Evolutionary conservation across 805 yeast genomes (phyloP), one percentile per base, ranked within the genome.

Genomic region (Diddensiella santjacobensis): DNA sequence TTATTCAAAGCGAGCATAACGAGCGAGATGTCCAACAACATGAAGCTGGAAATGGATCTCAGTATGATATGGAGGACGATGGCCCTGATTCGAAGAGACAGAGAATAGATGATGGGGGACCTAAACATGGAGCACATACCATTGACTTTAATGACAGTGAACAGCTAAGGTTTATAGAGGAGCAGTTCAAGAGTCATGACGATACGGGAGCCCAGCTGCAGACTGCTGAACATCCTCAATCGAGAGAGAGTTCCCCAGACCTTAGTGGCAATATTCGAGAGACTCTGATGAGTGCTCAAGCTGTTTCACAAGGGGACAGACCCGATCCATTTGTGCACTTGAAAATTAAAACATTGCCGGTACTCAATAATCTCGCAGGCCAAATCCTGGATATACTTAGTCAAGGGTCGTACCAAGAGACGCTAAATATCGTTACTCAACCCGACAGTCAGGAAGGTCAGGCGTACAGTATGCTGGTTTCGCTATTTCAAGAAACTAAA

Each of bases 301-400:
- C 47, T 17, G 15, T 35, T 19, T 4, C 35, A 31, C 29, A 17
- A 13, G 8, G 5, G 29, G 3, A 40, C 20, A 10, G 39, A 11
- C 33, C 37, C 3, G 26, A 24, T 31, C 44, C 36, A 31, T 22
- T 26, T 18, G 33, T 33, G 15, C 30, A 13, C 29, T 29, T 31
- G 22, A 38, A 31, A 19, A 41, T 47, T 10, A 46, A 49, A 20
- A 43, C 59, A 15, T 48, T 89, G 37, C 90, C 95, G 0, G 77
- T 87, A 1, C 67, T 90, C 51, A 96, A 89, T 60, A 87, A 87
- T 56, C 72, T 90, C 45, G 80, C 96, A 0, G 78, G 89, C 1
- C 97, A 90, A 62, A 71, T 90, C 17, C 70, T 90, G 46, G 72
- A 93, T 52, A 71, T 83, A 2, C 78, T 89, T 33, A 84, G 87